A percentile compares a stretch with the other conserved stretches of the same genome.
phyloP scores from a whole-genome alignment of 257 asterid species.

The Petrea volubilis region DNA sequence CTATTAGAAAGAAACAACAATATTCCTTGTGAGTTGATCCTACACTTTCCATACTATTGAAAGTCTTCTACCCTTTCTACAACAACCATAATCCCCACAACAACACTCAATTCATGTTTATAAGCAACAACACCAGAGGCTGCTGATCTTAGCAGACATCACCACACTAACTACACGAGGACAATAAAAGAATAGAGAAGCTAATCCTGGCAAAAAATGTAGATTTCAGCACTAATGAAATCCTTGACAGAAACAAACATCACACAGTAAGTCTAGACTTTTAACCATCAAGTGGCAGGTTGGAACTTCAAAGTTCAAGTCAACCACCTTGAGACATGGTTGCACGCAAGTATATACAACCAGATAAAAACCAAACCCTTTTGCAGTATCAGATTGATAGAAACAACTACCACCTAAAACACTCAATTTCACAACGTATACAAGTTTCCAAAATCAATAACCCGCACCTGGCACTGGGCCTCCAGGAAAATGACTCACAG shows the following conservation, averaged over 20 bases:
- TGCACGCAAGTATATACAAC: background rate
- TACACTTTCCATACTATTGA: background rate
- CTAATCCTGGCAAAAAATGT: background rate
- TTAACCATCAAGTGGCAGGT: conserved; percentile 7
- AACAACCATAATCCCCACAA: background rate
- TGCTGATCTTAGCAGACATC: background rate
- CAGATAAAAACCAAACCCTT: background rate
- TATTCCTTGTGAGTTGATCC: background rate
- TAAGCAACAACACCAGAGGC: background rate
- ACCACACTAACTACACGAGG: background rate
- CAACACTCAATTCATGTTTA: background rate
- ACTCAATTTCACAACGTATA: conserved; percentile 15
- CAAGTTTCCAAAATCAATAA: conserved; percentile 14
- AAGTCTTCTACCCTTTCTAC: background rate
- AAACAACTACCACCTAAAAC: background rate
- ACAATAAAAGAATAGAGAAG: background rate
- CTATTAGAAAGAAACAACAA: background rate
- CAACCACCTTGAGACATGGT: background rate
- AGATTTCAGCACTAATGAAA: background rate
- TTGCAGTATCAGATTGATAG: background rate
- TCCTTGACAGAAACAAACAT: background rate
- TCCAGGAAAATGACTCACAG: conserved; percentile 51
- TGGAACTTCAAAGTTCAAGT: background rate
- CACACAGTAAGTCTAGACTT: background rate
- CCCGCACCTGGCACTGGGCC: conserved; percentile 63